Evolutionary conservation across 2,329 filamentous ascomycete genomes (phyloP), one percentile per base, ranked within the genome.

Genomic region (Calcarisporium arbuscula): DNA sequence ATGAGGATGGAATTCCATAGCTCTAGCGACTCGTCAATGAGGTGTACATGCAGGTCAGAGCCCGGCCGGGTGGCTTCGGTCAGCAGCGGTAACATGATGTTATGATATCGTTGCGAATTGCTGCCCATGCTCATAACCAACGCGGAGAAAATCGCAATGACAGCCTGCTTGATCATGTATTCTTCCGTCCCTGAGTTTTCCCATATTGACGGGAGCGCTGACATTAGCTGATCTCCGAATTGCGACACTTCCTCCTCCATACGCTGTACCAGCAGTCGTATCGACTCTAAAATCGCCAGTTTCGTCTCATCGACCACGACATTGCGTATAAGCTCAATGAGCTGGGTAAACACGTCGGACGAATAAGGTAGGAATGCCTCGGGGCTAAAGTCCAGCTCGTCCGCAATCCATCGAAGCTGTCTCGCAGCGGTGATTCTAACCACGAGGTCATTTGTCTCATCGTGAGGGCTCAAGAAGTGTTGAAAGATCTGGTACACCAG

Each of bases 161-260:
- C 88, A 2, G 87, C 80, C 60, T 95, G 89, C 59, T 96, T 96
- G 69, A 95, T 84, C 57, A 96, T 77, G 60, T 88, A 86, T 51
- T 92, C 85, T 40, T 94, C 83, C 3, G 66, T 61, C 1, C 82
- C 86, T 4, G 85, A 87, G 33, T 81, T 77, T 40, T 85, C 80
- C 92, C 92, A 98, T 1, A 96, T 69, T 5, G 71, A 70, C 0
- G 90, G 89, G 6, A 96, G 69, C 10, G 88, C 74, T 2, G 76
- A 69, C 58, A 98, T 82, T 40, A 98, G 84, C 40, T 82, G 77
- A 49, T 94, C 86, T 5, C 86, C 85, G 41, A 80, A 81, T 29
- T 69, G 69, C 1, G 68, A 61, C 3, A 80, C 81, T 44, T 85
- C 70, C 21, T 80, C 72, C 50, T 94, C 92, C 65, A 96, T 74